Percentiles rank a stretch among this genome's conserved stretches.
Evolutionary conservation across 2,329 filamentous ascomycete species (phyloP).

Genomic region (Aciculosporium take): DNA sequence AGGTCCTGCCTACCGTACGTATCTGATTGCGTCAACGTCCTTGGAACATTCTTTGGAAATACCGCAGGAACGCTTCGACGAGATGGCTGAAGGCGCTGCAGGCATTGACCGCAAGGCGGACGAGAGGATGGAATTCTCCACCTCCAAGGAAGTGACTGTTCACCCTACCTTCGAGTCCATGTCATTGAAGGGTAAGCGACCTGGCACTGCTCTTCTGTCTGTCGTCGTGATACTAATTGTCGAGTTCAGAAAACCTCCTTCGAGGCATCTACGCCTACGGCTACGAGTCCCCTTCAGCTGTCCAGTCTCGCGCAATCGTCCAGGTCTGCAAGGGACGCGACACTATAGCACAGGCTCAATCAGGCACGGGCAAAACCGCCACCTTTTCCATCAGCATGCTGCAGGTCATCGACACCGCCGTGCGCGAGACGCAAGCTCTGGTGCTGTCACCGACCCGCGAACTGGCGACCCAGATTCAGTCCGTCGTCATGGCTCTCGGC

Average conservation of each 20-base stretch:
- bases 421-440: conserved; percentile 85
- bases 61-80: conserved; percentile 17
- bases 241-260: conserved; percentile 62
- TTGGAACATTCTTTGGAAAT: background rate
- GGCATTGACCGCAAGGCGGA: conserved; percentile 82
- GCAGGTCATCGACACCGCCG: conserved; percentile 85
- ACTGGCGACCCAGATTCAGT: conserved; percentile 95
- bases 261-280: conserved; percentile 97
- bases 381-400: conserved; percentile 95
- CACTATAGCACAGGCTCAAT: conserved; percentile 96
- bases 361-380: conserved; percentile 90
- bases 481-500: conserved; percentile 96
- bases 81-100: conserved; percentile 69
- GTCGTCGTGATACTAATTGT: background rate
- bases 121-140: conserved; percentile 95
- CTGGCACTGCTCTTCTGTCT: background rate
- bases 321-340: conserved; percentile 98
- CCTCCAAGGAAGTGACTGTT: conserved; percentile 93
- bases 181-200: conserved; percentile 63
- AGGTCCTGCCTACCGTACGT: background rate
- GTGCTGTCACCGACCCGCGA: conserved; percentile 93
- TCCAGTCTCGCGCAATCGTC: conserved; percentile 95
- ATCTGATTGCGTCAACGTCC: background rate
- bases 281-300: conserved; percentile 94
- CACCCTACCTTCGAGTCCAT: conserved; percentile 90